phyloP scores from a whole-genome alignment of 2,329 filamentous ascomycete species.

The Ophiobolus disseminans region DNA sequence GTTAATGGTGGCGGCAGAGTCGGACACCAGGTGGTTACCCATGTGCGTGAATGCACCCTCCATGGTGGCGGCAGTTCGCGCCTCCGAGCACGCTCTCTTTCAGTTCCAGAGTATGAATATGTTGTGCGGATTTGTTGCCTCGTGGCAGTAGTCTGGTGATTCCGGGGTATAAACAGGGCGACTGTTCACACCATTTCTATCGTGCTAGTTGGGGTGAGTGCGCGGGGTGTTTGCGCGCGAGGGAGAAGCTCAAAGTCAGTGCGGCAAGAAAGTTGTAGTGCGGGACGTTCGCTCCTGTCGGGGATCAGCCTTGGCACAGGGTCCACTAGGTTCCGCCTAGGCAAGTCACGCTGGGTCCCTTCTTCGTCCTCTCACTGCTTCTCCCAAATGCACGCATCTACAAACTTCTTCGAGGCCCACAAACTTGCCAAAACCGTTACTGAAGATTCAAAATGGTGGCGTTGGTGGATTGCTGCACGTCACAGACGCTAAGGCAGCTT shows the following conservation, averaged over 20 bases:
- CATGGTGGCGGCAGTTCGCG: slow-evolving; percentile 58
- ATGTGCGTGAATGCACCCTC: slow-evolving; percentile 89
- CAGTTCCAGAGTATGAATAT: neutral
- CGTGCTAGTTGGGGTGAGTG: slow-evolving; percentile 6
- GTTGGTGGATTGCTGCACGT: slow-evolving; percentile 1
- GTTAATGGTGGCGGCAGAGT: slow-evolving; percentile 86
- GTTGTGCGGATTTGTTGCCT: neutral
- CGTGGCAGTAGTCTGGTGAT: slow-evolving; percentile 4
- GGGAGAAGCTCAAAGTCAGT: too few relatives aligned
- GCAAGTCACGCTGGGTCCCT: neutral
- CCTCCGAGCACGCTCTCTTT: neutral
- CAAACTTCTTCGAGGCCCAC: too few relatives aligned
- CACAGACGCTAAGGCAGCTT: neutral
- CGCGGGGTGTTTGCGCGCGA: slow-evolving; percentile 28
- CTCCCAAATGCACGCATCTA: too few relatives aligned
- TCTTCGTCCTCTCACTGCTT: neutral
- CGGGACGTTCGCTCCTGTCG: neutral
- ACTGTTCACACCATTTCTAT: slow-evolving; percentile 38
- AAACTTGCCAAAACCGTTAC: too few relatives aligned
- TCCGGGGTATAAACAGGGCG: slow-evolving; percentile 1
- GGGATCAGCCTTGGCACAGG: slow-evolving; percentile 1
- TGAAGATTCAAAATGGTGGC: neutral
- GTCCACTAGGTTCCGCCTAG: neutral
- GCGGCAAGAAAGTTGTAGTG: slow-evolving; percentile 28
- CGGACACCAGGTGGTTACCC: slow-evolving; percentile 84